Evolutionary conservation across 352 stramenopile genomes (phyloP), one percentile per base, ranked within the genome.

Genomic region (Peronospora farinosa): DNA sequence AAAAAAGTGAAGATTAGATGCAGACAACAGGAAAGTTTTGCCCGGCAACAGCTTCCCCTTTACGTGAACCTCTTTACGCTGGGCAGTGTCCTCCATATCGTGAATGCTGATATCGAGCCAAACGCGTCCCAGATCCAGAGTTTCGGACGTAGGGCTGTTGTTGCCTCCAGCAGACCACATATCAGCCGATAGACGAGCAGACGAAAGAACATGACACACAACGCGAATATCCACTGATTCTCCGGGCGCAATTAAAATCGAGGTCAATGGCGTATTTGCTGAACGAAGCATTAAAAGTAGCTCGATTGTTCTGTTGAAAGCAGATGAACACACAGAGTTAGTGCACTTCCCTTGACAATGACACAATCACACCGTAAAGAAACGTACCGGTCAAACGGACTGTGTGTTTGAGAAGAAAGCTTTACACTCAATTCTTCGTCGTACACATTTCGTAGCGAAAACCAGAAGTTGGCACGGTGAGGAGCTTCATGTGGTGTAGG

Each of bases 211-310:
- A 33, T 82, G 69, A 40, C 84, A 91, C 15, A 88, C 74, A 3
- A 95, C 81, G 9, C 84, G 79, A 50, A 95, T 81, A 51, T 95
- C 84, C 13, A 91, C 64, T 3, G 76, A 89, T 19, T 95, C 84
- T 4, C 76, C 78, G n/a, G 84, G 82, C 2, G 74, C 70, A 47
- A 95, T 72, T 2, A 69, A 43, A 23, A 92, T 51, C 9, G 63
- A 67, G 47, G 51, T 90, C 17, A 95, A 52, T 1, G 74, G 67
- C 2, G 84, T 88, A 54, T 95, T 93, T 7, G 84, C 84, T 21
- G 84, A 90, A 46, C 84, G 72, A 25, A 86, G 84, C 53, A 87
- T 88, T 10, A 90, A 49, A 17, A 80, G 27, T 17, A 95, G 60
- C 33, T 95, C 84, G 21, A 89, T 57, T 2, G 78, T 82, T 47